Percentiles rank a stretch among this genome's conserved stretches.
Evolutionary conservation across 257 asterid species (phyloP).

Genomic region (Gardenia jasminoides): DNA sequence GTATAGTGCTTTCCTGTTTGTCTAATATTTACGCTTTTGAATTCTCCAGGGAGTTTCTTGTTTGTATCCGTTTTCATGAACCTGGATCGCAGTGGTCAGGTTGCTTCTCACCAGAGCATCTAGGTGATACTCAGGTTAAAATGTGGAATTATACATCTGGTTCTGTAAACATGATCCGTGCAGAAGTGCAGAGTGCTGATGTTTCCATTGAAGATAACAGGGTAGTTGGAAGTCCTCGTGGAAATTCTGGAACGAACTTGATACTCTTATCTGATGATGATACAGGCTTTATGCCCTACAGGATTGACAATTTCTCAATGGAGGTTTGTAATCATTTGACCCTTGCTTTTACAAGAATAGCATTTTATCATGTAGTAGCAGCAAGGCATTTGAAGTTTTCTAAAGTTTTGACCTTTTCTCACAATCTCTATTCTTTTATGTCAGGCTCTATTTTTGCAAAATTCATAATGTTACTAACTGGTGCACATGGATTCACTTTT

Average conservation of each 20-base stretch:
- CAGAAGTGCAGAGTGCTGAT: conserved; percentile 95
- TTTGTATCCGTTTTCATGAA: conserved; percentile 75
- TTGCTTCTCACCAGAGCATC: conserved; percentile 85
- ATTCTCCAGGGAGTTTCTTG: conserved; percentile 68
- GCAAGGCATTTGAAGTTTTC: neutral
- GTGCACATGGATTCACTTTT: neutral
- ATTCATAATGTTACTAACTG: neutral
- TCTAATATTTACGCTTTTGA: conserved; percentile 13
- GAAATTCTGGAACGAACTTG: conserved; percentile 87
- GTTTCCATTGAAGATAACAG: conserved; percentile 68
- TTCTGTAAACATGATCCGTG: conserved; percentile 80
- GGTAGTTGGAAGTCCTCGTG: conserved; percentile 76
- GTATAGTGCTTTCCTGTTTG: neutral
- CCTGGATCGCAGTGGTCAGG: conserved; percentile 99
- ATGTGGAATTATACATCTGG: conserved; percentile 74
- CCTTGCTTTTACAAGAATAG: neutral
- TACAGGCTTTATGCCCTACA: conserved; percentile 96
- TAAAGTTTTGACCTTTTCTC: neutral
- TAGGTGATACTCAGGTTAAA: conserved; percentile 95
- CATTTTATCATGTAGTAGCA: neutral
- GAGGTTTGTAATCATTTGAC: conserved; percentile 60
- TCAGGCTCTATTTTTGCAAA: neutral
- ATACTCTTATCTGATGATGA: conserved; percentile 87
- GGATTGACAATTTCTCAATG: conserved; percentile 91
- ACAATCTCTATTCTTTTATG: neutral